Evolutionary conservation across 2,329 filamentous ascomycete genomes (phyloP).

Genomic region (Stagonosporopsis cucurbitacearum): DNA sequence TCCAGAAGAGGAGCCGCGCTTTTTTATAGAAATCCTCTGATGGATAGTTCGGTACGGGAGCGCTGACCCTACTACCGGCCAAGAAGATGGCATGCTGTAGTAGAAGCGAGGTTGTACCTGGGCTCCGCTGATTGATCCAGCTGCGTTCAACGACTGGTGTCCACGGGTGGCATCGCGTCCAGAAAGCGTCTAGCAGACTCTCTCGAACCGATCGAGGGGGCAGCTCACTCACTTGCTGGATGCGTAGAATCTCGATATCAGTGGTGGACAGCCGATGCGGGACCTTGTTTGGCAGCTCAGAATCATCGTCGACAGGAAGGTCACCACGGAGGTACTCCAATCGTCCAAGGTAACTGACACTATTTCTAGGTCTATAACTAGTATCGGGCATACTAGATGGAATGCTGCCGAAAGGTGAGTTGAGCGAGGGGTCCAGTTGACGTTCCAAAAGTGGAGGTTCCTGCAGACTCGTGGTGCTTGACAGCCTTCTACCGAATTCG

Average conservation of each 20-base stretch:
- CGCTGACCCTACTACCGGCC: slow-evolving; percentile 52
- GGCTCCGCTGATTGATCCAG: slow-evolving; percentile 46
- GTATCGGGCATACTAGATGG: slow-evolving; percentile 25
- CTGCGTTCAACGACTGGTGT: slow-evolving; percentile 51
- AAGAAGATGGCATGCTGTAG: slow-evolving; percentile 51
- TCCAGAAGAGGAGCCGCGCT: slow-evolving; percentile 45
- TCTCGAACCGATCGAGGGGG: slow-evolving; percentile 43
- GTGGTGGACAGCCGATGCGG: slow-evolving; percentile 37
- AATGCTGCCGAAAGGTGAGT: slow-evolving; percentile 22
- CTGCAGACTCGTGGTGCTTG: slow-evolving; percentile 29
- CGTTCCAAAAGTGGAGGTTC: slow-evolving; percentile 30
- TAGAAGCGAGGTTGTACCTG: slow-evolving; percentile 37
- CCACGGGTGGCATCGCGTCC: slow-evolving; percentile 51
- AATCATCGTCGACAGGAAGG: slow-evolving; percentile 44
- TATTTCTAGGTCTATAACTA: slow-evolving; percentile 25
- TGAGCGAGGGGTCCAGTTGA: slow-evolving; percentile 25
- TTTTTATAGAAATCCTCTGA: slow-evolving; percentile 45
- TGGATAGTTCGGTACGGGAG: slow-evolving; percentile 41
- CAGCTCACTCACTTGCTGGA: slow-evolving; percentile 39
- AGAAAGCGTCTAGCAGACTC: slow-evolving; percentile 50
- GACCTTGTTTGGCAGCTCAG: slow-evolving; percentile 36
- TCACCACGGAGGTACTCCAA: slow-evolving; percentile 44
- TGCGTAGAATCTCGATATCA: slow-evolving; percentile 38
- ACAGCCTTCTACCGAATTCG: slow-evolving; percentile 30
- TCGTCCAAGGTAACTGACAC: slow-evolving; percentile 43